Evolutionary conservation across 2,329 filamentous ascomycete genomes (phyloP).

Genomic region (Rasamsonia emersonii): DNA sequence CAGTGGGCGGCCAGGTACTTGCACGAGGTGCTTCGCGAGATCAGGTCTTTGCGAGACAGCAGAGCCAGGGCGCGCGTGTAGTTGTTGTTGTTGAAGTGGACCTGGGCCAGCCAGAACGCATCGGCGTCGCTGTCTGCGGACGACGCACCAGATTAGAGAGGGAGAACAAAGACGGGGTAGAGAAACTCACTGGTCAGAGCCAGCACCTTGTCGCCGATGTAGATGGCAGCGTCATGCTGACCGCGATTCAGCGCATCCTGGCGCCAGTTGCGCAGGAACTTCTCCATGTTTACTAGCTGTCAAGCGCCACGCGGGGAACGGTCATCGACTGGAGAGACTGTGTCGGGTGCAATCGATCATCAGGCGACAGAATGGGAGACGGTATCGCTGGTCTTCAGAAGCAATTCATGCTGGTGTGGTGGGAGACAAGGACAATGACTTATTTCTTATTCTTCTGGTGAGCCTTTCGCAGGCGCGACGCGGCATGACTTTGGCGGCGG

Average conservation of each 20-base stretch:
- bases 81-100: constrained; percentile 92
- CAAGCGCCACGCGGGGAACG: constrained; percentile 3
- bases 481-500: constrained; percentile 4
- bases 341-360: no score
- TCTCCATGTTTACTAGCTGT: constrained; percentile 58
- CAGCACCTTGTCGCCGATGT: constrained; percentile 92
- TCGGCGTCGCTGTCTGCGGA: constrained; percentile 76
- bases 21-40: constrained; percentile 73
- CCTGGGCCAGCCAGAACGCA: constrained; percentile 95
- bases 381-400: neutral
- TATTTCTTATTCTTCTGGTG: constrained; percentile 1
- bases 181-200: constrained; percentile 71
- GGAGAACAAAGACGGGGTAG: constrained; percentile 1
- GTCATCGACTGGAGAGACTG: no score
- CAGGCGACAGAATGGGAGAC: no score
- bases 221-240: constrained; percentile 93
- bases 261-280: constrained; percentile 86
- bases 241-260: constrained; percentile 93
- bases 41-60: constrained; percentile 73
- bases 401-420: no score
- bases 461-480: constrained; percentile 7
- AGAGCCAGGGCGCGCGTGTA: constrained; percentile 86
- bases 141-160: constrained; percentile 10
- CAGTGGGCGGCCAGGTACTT: constrained; percentile 91
- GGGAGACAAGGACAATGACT: no score